Base-by-base conservation (phyloP, 202 grass and related monocot species). In the Musa balbisiana region DNA sequence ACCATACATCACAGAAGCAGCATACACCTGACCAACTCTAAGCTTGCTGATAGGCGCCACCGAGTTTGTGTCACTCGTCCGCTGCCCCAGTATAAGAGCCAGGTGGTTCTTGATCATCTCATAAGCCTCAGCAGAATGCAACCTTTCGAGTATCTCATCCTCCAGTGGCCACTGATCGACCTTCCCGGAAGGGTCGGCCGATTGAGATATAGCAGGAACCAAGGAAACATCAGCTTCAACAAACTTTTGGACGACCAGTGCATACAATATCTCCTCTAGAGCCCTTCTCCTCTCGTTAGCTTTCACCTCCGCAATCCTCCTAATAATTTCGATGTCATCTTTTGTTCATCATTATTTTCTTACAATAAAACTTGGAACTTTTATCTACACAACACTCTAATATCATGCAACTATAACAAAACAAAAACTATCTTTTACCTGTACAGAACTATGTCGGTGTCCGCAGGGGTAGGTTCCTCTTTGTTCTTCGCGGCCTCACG, bases 71-170 rank as follows among this genome's bases (percentile, higher is more conserved):
- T 92, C 89, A 51, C 83, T 69, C 85, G 87, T 83, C 71, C 82
- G 87, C 69, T 95, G 89, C 69, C 95, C 95, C 53, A 99, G 73
- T 76, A 99, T 95, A 73, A 99, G 95, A 77, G 87, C 9, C 11
- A 98, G 85, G 50, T 98, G 91, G 55, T 98, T 98, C 87, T 98
- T 88, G 9, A 98, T 98, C 95, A 98, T 94, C 76, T 98, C 95
- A 83, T 90, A 90, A 19, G 95, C 91, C 79, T 94, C 91, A 0
- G 62, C 25, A 13, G 95, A 98, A 62, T 98, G 95, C 59, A 98
- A 54, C 53, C 52, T 75, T 82, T 88, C 83, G 26, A 99, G 83
- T 74, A 87, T 94, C 75, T 81, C 85, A 70, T 90, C 89, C 69
- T 85, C 72, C n/a, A 80, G 29, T 64, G 73, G 64, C 89, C 87